Base-by-base conservation (phyloP, 208 protist genomes). In the Acanthamoeba culbertsoni region DNA sequence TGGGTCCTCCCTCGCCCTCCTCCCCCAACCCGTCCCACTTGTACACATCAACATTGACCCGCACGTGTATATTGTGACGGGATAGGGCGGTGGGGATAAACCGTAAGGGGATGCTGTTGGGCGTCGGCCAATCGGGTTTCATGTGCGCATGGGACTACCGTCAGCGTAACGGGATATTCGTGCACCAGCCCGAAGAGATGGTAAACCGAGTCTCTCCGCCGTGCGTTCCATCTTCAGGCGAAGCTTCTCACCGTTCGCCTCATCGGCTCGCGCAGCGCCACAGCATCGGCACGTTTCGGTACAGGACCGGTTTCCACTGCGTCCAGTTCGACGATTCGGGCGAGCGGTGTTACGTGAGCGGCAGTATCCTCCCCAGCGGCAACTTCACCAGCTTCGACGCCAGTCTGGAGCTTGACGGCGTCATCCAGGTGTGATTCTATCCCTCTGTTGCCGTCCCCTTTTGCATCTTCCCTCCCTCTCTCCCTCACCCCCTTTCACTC, bases 241-340 rank as follows among this genome's bases (percentile, higher is more conserved):
- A n/a, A 59, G 23, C 23, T 23, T 14, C 51, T 23, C 51, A 59
- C 23, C 23, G 23, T 59, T 59, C 14, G 23, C 16, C 51, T 14
- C 51, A 59, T 59, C 16, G 23, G 28, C 7, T 33, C 59, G 59
- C 16, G 37, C 68, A 79, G 68, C 40, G 26, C 20, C 68, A 79
- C 37, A 79, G 68, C 42, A n/a, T 79, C 16, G 68, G 68, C 42
- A 79, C 68, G 42, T 79, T 79, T 40, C 68, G 68, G 68, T 79
- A 79, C 26, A 43, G 68, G 40, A 79, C 68, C 1, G 68, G 68
- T n/a, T 79, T 79, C 68, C 68, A 51, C 68, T 43, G 40, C 42
- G 40, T 79, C 26, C 68, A 79, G 68, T 79, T 79, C 68, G 48
- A 43, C 37, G 42, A 79, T 10, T 18, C 68, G 7, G 68, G 68